phyloP scores from a whole-genome alignment of 2,329 filamentous ascomycete species.

The Remersonia thermophila region DNA sequence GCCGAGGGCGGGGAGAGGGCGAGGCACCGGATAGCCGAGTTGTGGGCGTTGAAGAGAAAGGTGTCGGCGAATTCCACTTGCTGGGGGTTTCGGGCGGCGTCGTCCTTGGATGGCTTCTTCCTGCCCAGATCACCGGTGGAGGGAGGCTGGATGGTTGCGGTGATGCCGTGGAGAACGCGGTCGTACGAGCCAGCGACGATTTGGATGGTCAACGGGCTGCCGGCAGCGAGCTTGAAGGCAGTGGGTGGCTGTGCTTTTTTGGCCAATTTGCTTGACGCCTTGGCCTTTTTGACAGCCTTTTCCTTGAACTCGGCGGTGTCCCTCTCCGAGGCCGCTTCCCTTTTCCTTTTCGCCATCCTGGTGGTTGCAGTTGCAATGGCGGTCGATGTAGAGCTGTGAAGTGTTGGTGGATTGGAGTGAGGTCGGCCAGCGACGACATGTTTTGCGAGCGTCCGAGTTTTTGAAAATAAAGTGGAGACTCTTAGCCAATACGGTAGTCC shows the following conservation, averaged over 20 bases:
- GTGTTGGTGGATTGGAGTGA: neutral
- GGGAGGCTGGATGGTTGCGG: constrained; percentile 43
- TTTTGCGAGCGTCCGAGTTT: constrained; percentile 1
- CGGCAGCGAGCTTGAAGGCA: constrained; percentile 14
- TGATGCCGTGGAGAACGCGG: constrained; percentile 78
- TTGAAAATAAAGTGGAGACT: constrained; percentile 9
- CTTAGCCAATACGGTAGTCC: neutral
- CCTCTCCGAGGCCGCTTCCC: constrained; percentile 15
- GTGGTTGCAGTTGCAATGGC: neutral
- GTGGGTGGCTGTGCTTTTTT: constrained; percentile 2
- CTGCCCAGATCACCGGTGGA: constrained; percentile 1
- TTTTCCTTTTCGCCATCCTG: constrained; percentile 22
- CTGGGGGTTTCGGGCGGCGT: constrained; percentile 3
- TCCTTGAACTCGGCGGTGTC: constrained; percentile 7
- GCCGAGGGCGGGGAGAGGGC: constrained; percentile 69
- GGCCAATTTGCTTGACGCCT: constrained; percentile 5
- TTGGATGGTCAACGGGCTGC: constrained; percentile 51
- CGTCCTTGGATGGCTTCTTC: constrained; percentile 15
- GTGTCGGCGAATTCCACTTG: constrained; percentile 70
- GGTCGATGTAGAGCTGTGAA: neutral
- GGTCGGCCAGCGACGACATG: neutral
- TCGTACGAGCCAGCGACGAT: constrained; percentile 92
- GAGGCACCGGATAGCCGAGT: constrained; percentile 78
- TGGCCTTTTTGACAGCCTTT: constrained; percentile 12
- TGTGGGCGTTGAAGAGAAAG: constrained; percentile 91